A percentile compares a stretch with the other conserved stretches of the same genome.
phyloP scores from a whole-genome alignment of 108 stramenopile species.

The Mayamaea pseudoterrestris region DNA sequence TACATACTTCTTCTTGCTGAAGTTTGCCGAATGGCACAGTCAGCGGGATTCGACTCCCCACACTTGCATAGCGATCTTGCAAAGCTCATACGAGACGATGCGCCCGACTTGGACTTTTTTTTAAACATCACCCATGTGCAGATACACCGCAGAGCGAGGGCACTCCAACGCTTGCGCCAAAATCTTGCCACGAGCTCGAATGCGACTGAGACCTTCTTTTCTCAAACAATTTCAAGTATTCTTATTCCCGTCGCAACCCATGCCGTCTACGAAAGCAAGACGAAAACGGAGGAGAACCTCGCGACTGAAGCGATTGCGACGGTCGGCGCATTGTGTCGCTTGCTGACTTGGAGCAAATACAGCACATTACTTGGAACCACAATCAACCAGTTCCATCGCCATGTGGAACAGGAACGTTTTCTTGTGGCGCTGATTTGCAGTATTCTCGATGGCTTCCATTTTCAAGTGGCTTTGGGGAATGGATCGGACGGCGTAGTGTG shows the following conservation, averaged over 20 bases:
- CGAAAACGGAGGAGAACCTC: slow-evolving; percentile 55
- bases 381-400: slow-evolving; percentile 50
- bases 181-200: slow-evolving; percentile 11
- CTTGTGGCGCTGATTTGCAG: slow-evolving; percentile 64
- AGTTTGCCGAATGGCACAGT: slow-evolving; percentile 23
- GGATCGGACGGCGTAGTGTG: slow-evolving; percentile 34
- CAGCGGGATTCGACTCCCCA: slow-evolving; percentile 8
- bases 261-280: slow-evolving; percentile 72
- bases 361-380: slow-evolving; percentile 44
- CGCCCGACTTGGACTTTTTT: slow-evolving; percentile 90
- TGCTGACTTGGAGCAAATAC: slow-evolving; percentile 83
- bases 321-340: slow-evolving; percentile 56
- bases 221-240: slow-evolving; percentile 52
- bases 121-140: slow-evolving; percentile 90
- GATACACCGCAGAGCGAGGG: slow-evolving; percentile 82
- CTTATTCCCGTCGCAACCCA: slow-evolving; percentile 82
- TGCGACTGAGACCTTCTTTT: slow-evolving; percentile 21
- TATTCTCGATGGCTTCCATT: slow-evolving; percentile 77
- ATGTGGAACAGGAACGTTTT: slow-evolving; percentile 65
- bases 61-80: slow-evolving; percentile 71
- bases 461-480: slow-evolving; percentile 34
- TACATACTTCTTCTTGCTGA: slow-evolving; percentile 56
- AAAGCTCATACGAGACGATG: slow-evolving; percentile 53
- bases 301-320: slow-evolving; percentile 70
- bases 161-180: slow-evolving; percentile 65